phyloP scores from a whole-genome alignment of 805 yeast genomes.

The Wickerhamomyces tratensis region DNA sequence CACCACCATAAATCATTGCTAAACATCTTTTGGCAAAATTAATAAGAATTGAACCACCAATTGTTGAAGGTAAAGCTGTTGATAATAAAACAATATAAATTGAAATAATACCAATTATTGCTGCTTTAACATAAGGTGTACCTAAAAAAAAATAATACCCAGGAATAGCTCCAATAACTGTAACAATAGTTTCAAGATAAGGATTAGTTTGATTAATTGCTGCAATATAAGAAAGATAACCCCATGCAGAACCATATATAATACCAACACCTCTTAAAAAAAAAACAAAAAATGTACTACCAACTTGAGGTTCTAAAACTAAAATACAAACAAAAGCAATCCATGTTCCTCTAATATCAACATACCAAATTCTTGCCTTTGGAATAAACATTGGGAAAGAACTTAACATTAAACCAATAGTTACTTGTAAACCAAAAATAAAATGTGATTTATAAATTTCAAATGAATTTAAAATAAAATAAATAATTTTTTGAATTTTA shows the following conservation, averaged over 20 bases:
- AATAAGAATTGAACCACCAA: conserved; percentile 28
- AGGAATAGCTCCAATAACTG: conserved; percentile 33
- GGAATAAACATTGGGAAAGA: conserved; percentile 44
- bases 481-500: not conserved
- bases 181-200: conserved; percentile 31
- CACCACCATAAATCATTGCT: conserved; percentile 42
- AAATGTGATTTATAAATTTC: conserved; percentile 23
- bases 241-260: conserved; percentile 39
- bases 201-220: conserved; percentile 30
- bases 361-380: conserved; percentile 36
- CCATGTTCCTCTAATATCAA: conserved; percentile 40
- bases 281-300: conserved; percentile 38
- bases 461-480: conserved; percentile 3
- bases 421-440: conserved; percentile 36
- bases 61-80: conserved; percentile 27
- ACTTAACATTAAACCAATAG: conserved; percentile 33
- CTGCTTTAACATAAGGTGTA: conserved; percentile 41
- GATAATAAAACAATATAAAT: conserved; percentile 38
- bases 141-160: conserved; percentile 36
- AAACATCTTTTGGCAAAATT: conserved; percentile 41
- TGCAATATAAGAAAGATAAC: conserved; percentile 34
- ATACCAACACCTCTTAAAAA: conserved; percentile 39
- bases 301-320: conserved; percentile 40
- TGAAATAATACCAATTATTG: conserved; percentile 37
- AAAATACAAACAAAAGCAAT: conserved; percentile 42